These are phyloP conservation scores for Collybia sordida DNA, from an alignment of 768 basidiomycete species.

Conservation along the genomic window DNA sequence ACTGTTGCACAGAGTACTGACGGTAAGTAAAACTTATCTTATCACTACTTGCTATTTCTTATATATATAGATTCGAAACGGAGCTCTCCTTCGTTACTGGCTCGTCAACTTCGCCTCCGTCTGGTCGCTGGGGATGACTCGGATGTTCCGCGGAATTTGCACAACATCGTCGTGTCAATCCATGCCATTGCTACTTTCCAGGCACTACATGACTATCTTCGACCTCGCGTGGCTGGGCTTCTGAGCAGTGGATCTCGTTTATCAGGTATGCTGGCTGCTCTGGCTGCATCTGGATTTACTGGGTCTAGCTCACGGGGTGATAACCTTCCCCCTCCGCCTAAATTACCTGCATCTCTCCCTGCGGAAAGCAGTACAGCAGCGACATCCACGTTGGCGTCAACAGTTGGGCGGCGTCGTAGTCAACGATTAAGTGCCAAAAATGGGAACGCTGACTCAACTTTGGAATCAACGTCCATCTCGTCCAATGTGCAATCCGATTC, in stretches of 20 bases:
- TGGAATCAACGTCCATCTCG: conserved; percentile 6
- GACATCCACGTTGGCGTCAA: conserved; percentile 32
- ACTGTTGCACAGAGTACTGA: conserved; percentile 83
- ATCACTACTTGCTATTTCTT: conserved; percentile 2
- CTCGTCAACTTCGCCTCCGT: conserved; percentile 86
- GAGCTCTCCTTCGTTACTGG: conserved; percentile 88
- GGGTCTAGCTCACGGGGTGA: conserved; percentile 39
- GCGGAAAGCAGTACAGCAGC: conserved; percentile 22
- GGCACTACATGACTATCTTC: conserved; percentile 93
- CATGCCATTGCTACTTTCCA: conserved; percentile 99
- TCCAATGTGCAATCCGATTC: conserved; percentile 15
- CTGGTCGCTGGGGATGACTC: conserved; percentile 88
- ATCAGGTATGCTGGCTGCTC: conserved; percentile 88
- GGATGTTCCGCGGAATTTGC: conserved; percentile 82
- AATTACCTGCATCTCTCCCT: conserved; percentile 26
- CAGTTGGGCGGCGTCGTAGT: conserved; percentile 70
- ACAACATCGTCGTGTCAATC: conserved; percentile 94
- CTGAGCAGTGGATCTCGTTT: conserved; percentile 64
- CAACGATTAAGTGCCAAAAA: conserved; percentile 79
- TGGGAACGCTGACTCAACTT: conserved; percentile 13
- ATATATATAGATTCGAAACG: conserved; percentile 74
- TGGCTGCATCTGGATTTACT: conserved; percentile 74
- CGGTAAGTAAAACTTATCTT: conserved; percentile 44
- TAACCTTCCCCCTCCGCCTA: conserved; percentile 24
- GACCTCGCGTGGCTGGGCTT: conserved; percentile 81